Evolutionary conservation across 768 basidiomycete species (phyloP), one percentile per base, ranked within the genome.

Genomic region (Dioszegia aurantiaca): DNA sequence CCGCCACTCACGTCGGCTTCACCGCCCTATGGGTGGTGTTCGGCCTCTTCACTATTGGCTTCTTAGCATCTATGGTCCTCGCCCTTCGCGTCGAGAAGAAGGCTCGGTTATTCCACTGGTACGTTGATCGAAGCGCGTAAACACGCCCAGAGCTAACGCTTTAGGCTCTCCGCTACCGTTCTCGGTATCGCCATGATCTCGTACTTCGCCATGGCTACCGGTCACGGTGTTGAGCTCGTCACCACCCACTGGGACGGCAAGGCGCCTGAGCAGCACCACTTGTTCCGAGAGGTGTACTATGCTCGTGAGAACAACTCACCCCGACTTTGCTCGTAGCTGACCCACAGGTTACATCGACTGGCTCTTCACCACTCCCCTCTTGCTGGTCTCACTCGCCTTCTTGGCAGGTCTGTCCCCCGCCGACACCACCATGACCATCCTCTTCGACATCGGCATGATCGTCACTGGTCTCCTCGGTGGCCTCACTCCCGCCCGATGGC

Each of bases 131-230:
- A n/a, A n/a, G n/a, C n/a, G n/a, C n/a, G n/a, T n/a, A n/a, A 19
- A 14, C 41, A 12, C 16, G n/a, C 19, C 27, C 16, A 33, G 21
- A 3, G 3, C 30, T 10, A 0, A 45, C 27, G 17, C 16, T 11
- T 30, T 37, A 70, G 63, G 58, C 46, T 74, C 31, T 70, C 70
- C 51, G 66, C 68, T n/a, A 55, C 61, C 24, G 69, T 76, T 37
- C 61, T 76, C 46, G 70, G 62, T 49, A 69, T 63, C 42, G 72
- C 74, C 11, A 70, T 70, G 67, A 56, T 75, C 28, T 69, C 70
- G n/a, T 76, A 76, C 64, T 56, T 74, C 30, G 69, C 68, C 59
- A 74, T 73, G 73, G 68, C 75, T 21, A 67, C 66, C 28, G 71
- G 68, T 16, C 57, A 70, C 33, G 75, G 75, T 24, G 54, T 69